Percentiles rank a stretch among this genome's conserved stretches.
Evolutionary conservation across 805 yeast genomes (phyloP).

Genomic region (Zygoascus tannicola): DNA sequence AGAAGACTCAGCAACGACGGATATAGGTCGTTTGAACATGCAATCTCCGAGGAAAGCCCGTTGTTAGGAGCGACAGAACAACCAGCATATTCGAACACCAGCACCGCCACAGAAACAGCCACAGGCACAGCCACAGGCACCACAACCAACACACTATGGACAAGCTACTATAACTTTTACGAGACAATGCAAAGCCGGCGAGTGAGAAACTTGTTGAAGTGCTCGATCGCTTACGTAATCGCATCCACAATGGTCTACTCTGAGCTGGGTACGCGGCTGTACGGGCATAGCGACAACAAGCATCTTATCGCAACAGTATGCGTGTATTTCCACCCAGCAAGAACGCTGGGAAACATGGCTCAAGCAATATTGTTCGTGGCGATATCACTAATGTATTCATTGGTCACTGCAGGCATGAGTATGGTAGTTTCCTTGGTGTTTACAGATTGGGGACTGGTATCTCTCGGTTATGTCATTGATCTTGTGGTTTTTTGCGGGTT

Average conservation of each 20-base stretch:
- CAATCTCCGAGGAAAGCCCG: neutral
- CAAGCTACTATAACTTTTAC: no score
- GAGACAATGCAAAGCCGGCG: conserved; percentile 2
- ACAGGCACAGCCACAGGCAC: neutral
- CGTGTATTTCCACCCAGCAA: conserved; percentile 75
- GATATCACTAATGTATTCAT: conserved; percentile 44
- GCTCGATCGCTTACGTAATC: conserved; percentile 62
- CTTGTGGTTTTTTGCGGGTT: conserved; percentile 40
- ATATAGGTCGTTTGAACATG: no score
- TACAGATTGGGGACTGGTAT: conserved; percentile 38
- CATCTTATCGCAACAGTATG: conserved; percentile 77
- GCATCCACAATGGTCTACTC: conserved; percentile 66
- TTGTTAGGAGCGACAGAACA: neutral
- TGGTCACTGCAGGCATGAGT: conserved; percentile 42
- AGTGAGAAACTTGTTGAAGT: conserved; percentile 37
- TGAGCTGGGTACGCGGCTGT: conserved; percentile 31
- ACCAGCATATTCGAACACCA: neutral
- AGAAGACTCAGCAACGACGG: neutral
- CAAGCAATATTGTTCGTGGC: conserved; percentile 59
- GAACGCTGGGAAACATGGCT: conserved; percentile 73
- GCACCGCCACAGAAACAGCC: neutral
- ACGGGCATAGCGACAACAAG: conserved; percentile 64
- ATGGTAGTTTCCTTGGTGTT: conserved; percentile 42
- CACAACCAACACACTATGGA: neutral
- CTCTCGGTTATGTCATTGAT: conserved; percentile 44